Evolutionary conservation across 2,329 filamentous ascomycete species (phyloP), one percentile per base, ranked within the genome.

Genomic region (Fusarium vanettenii): DNA sequence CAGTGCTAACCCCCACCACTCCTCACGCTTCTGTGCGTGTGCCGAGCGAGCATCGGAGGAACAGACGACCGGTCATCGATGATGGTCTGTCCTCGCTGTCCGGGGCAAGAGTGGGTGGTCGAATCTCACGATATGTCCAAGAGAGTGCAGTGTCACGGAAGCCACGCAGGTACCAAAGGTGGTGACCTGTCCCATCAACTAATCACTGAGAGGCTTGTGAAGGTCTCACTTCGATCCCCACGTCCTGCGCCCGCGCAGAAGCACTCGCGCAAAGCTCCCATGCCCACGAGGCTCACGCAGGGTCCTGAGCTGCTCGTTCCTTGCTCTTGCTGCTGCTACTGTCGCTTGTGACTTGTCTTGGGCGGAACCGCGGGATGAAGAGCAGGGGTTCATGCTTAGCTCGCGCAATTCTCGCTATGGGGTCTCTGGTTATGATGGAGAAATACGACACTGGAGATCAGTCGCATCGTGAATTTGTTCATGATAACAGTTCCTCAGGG

Each of bases 91-190:
- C 50, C 60, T 60, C 61, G 14, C 29, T 29, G 18, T 55, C 35
- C 16, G 22, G 41, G 25, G 35, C 52, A 29, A 25, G 61, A 33
- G 50, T 73, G 43, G 50, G 31, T 52, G 33, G 31, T 63, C 35
- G 61, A 57, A 60, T 20, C 43, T 60, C 33, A 62, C 66, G 60
- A 56, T 50, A 56, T 33, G 41, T 59, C 25, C 20, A 45, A 70
- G 60, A 60, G 69, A 27, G 55, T 79, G 73, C 68, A 62, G 67
- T 73, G 72, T 67, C 71, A 78, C 74, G 64, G 64, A 77, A 75
- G 66, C 63, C 67, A 79, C 77, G 77, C 77, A 79, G 77, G 77
- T 79, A 79, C 77, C 71, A 64, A 61, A 59, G 37, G 45, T 31
- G 45, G 59, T 72, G 66, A 48, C 60, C 25, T 72, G 45, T 41